Evolutionary conservation across 129 eudicot genomes (phyloP), one percentile per base, ranked within the genome.

Genomic region (Saposhnikovia divaricata): DNA sequence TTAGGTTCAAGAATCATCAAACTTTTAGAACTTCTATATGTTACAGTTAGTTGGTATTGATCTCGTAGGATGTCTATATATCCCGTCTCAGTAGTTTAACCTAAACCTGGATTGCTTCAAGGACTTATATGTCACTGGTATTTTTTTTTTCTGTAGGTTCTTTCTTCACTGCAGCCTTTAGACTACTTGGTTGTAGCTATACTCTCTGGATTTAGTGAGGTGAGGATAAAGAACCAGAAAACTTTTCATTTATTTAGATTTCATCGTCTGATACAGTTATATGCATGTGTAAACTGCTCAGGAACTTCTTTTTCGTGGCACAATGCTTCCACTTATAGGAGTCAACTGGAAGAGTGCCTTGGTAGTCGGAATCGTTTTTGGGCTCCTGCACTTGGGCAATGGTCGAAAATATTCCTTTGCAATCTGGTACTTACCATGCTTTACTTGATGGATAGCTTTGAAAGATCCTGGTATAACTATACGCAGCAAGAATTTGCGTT

Each of bases 291-390:
- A 73, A 46, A 39, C 55, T 78, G 69, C 40, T 46, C 79, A 93
- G 97, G 98, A 94, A 85, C 87, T 94, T 68, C 88, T 92, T 43
- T 92, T 94, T 65, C 98, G 97, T 1, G 98, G 98, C 66, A 93
- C 96, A 69, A 75, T 94, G 83, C 80, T 94, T 84, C 98, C 98
- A 18, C 84, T 94, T 53, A 74, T 87, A 27, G 98, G 98, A 75
- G 68, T 76, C 25, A 85, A 92, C 83, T 83, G 86, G 87, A 84
- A 46, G 66, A 86, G 96, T 87, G 90, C 89, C 57, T 72, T 81
- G 37, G 86, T 82, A 6, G 97, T 92, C 63, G 96, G 90, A 71
- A 90, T 93, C 25, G 80, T 92, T 77, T 94, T 94, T 72, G 97
- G 98, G 34, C 63, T 94, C 68, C 82, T 94, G 82, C 98, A 94